These are phyloP conservation scores for Galeopsis tetrahit DNA, from an alignment of 257 asterid genomes.

Conservation along the genomic window DNA sequence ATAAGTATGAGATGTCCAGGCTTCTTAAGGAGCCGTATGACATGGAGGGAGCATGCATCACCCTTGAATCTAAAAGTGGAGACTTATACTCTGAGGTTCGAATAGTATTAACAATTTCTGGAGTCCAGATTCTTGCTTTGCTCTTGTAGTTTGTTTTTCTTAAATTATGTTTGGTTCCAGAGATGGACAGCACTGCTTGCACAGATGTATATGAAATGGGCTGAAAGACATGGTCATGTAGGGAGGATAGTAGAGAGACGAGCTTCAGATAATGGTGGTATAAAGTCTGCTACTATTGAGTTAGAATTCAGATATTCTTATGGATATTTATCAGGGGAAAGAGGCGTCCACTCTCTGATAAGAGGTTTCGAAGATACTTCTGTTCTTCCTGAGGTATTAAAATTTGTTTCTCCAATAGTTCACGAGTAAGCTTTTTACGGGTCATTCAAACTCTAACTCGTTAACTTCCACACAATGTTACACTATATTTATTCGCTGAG, in stretches of 20 bases:
- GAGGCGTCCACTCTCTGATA: conserved; percentile 65
- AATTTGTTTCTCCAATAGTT: conserved; percentile 21
- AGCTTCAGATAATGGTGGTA: conserved; percentile 50
- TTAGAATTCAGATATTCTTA: conserved; percentile 70
- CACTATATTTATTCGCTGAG: neutral
- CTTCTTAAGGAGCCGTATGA: conserved; percentile 76
- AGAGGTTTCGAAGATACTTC: conserved; percentile 39
- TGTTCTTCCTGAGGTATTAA: conserved; percentile 52
- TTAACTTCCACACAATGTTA: neutral
- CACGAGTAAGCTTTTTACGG: too few species aligned
- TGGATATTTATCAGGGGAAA: conserved; percentile 80
- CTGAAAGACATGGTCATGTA: conserved; percentile 66
- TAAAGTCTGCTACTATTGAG: conserved; percentile 62
- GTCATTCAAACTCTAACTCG: neutral
- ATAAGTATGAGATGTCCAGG: conserved; percentile 71
- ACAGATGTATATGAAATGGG: conserved; percentile 83
- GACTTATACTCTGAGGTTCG: conserved; percentile 57
- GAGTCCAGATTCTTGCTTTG: conserved; percentile 17
- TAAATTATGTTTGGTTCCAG: conserved; percentile 38
- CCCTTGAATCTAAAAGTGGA: conserved; percentile 60
- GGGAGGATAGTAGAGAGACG: conserved; percentile 70
- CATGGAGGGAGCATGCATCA: conserved; percentile 82
- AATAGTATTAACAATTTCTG: neutral
- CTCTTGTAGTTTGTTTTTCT: neutral
- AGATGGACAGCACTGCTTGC: conserved; percentile 64